These are phyloP conservation scores for Apiotrichum siamense DNA, from an alignment of 1,284 basidiomycete genomes.

Conservation along the genomic window DNA sequence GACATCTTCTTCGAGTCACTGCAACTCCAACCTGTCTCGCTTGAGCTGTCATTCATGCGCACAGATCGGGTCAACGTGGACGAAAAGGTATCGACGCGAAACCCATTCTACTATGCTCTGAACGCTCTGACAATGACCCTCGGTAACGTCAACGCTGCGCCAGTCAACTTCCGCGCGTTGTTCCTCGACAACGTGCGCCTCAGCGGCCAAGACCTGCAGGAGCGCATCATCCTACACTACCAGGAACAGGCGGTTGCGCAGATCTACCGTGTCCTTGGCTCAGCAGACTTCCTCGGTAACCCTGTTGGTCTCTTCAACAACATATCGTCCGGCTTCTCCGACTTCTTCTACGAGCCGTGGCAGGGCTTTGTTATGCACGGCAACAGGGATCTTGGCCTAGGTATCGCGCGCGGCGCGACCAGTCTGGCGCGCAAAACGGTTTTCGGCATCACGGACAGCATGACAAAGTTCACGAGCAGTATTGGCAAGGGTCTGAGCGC, in stretches of 20 bases:
- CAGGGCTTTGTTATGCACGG: conserved; percentile 97
- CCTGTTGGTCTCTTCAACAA: conserved; percentile 98
- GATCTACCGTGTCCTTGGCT: conserved; percentile 91
- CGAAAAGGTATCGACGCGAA: conserved; percentile 73
- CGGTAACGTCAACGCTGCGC: conserved; percentile 95
- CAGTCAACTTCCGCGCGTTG: conserved; percentile 90
- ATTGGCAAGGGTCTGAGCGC: conserved; percentile 96
- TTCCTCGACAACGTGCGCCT: conserved; percentile 92
- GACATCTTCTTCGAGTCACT: conserved; percentile 94
- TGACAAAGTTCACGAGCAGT: conserved; percentile 95
- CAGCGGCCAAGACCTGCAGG: conserved; percentile 74
- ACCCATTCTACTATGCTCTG: conserved; percentile 87
- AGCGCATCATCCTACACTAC: conserved; percentile 86
- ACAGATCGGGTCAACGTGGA: conserved; percentile 89
- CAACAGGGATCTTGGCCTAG: conserved; percentile 88
- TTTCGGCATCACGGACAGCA: conserved; percentile 89
- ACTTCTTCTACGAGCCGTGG: conserved; percentile 99
- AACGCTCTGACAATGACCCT: conserved; percentile 96
- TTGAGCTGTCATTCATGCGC: conserved; percentile 94
- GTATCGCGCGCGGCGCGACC: conserved; percentile 95
- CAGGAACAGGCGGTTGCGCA: conserved; percentile 89
- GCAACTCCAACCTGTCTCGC: conserved; percentile 90
- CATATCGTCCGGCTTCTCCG: conserved; percentile 95
- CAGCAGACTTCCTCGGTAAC: conserved; percentile 76
- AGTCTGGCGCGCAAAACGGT: conserved; percentile 99